These are phyloP conservation scores for Cyberlindnera euphorbiiphila DNA, from an alignment of 805 yeast genomes.

Conservation along the genomic window DNA sequence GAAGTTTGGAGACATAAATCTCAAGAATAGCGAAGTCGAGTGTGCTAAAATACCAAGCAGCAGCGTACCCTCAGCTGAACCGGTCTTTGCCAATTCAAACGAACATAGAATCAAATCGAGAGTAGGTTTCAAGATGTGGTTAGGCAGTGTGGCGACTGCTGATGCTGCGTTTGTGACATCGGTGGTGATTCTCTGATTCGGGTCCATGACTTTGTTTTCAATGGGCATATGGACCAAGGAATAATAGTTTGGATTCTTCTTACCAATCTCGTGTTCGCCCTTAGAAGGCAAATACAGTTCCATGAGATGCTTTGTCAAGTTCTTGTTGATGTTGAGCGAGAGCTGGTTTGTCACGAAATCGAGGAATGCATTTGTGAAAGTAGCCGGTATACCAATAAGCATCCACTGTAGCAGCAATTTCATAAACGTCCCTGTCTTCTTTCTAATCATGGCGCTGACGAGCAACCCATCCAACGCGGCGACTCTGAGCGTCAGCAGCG, in stretches of 20 bases:
- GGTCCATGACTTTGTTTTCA: conserved; percentile 52
- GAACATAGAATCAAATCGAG: conserved; percentile 79
- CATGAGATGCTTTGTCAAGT: conserved; percentile 61
- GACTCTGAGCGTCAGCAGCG: conserved; percentile 71
- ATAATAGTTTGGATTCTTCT: conserved; percentile 63
- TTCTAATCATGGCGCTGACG: conserved; percentile 76
- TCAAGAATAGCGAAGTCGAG: conserved; percentile 67
- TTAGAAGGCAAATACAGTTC: conserved; percentile 67
- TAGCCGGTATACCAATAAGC: conserved; percentile 81
- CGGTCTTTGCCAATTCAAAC: conserved; percentile 52
- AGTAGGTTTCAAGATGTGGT: conserved; percentile 79
- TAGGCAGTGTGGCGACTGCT: conserved; percentile 70
- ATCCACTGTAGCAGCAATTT: conserved; percentile 71
- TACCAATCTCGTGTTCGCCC: conserved; percentile 29
- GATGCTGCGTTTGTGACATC: conserved; percentile 72
- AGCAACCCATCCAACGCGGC: conserved; percentile 84
- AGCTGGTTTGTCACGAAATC: conserved; percentile 56
- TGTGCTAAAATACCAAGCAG: conserved; percentile 78
- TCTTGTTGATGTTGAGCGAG: conserved; percentile 54
- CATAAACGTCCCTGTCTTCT: conserved; percentile 59
- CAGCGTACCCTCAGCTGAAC: conserved; percentile 68
- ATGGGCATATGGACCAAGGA: conserved; percentile 59
- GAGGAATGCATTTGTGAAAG: conserved; percentile 70
- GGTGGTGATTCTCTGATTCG: conserved; percentile 79
- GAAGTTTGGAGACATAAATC: conserved; percentile 84